Base-by-base conservation (phyloP, 768 basidiomycete genomes). In the Hygrophorus pudorinus region DNA sequence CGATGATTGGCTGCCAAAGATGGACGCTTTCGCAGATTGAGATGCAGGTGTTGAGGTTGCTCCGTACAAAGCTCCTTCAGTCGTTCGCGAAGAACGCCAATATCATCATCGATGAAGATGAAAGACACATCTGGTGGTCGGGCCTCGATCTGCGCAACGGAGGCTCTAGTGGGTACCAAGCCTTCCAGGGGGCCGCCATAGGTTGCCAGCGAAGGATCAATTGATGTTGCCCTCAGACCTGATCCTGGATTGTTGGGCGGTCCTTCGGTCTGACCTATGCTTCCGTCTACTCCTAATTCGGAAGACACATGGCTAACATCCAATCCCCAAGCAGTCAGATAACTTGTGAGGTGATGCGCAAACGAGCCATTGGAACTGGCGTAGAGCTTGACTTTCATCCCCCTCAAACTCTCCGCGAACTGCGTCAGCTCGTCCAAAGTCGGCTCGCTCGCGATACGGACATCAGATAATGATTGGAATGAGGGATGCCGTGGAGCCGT, bases 281-380 rank as follows among this genome's bases (percentile, higher is more conserved):
- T 50, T 6, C 55, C 59, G 41, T 85, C 79, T 2, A 60, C 60
- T 16, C 72, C 75, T 9, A 71, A 68, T 41, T 81, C 79, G 1
- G 75, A 67, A 6, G 81, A 78, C 35, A 81, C 70, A 63, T 92
- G 90, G 41, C 77, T 81, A 34, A 97, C 81, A 54, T 94, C 89
- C 81, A 97, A 76, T 10, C 93, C 92, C 94, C 94, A 98, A 4
- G 85, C 77, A 16, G 86, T 87, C 46, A 99, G 72, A 62, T 94
- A 96, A 52, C 85, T 85, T 18, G 92, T 92, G 29, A 99, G 68
- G 60, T 96, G 89, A 41, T 85, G 86, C 0, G 92, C 93, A 56
- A 97, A 99, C 2, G 81, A 77, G 32, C 88, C 87, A 50, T 75
- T 78, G n/a, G 89, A 75, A 55, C 78, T 82, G 5, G 94, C 89